Percentiles rank a stretch among this genome's conserved stretches.
Conservation (phyloP, 306 rosid genomes). For the barrel medic (Medicago truncatula) region DNA sequence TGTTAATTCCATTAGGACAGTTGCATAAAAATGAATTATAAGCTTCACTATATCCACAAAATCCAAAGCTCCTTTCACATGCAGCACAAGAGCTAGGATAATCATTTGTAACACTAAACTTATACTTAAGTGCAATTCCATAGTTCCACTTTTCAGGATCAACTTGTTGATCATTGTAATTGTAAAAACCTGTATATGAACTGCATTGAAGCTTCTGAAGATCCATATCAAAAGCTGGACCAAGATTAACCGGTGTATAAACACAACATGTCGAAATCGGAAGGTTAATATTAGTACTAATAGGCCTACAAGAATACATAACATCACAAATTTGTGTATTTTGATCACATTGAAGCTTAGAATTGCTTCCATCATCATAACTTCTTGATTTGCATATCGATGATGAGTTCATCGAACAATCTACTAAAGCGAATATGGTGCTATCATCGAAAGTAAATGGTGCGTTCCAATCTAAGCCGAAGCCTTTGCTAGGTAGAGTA, state of each 20-base stretch:
- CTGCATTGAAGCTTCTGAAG: conserved; percentile 77
- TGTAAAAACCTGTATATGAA: conserved; percentile 81
- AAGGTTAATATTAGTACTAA: conserved; percentile 56
- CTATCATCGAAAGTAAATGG: conserved; percentile 68
- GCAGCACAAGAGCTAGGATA: conserved; percentile 66
- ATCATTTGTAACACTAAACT: conserved; percentile 74
- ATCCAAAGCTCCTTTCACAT: conserved; percentile 74
- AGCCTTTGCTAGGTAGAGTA: conserved; percentile 71
- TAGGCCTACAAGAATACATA: conserved; percentile 67
- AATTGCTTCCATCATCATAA: conserved; percentile 44
- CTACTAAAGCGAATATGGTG: conserved; percentile 69
- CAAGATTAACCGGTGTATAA: conserved; percentile 81
- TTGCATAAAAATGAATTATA: conserved; percentile 68
- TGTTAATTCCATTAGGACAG: conserved; percentile 80
- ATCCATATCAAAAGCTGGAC: conserved; percentile 83
- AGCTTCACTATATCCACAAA: conserved; percentile 60
- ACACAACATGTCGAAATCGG: conserved; percentile 82
- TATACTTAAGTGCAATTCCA: conserved; percentile 80
- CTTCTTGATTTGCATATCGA: conserved; percentile 51
- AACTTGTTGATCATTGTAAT: conserved; percentile 64
- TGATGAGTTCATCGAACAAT: conserved; percentile 64
- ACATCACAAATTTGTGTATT: conserved; percentile 68
- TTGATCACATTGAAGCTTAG: conserved; percentile 67
- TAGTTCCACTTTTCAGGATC: conserved; percentile 87
- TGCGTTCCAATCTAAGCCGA: conserved; percentile 75